Percentiles rank a stretch among this genome's conserved stretches.
Conservation (phyloP, 345 rosid species). For the Linum tenue region DNA sequence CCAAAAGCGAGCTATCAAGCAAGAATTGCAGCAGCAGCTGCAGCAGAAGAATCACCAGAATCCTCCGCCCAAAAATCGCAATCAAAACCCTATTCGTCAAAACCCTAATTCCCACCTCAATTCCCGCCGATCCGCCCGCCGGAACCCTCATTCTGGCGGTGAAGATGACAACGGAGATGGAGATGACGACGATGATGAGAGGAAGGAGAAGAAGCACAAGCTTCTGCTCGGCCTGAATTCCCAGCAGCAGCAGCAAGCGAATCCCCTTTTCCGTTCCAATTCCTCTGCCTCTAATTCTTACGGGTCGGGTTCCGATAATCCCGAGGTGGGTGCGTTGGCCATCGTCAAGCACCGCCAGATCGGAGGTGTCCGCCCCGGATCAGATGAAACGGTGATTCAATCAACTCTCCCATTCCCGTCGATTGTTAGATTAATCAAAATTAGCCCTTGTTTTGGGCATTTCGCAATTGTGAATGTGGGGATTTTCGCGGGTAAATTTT, state of each 20-base stretch:
- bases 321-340: constrained; percentile 14
- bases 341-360: constrained; percentile 29
- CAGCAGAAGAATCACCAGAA: not conserved
- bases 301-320: constrained; percentile 39
- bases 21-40: constrained; percentile 34
- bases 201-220: constrained; percentile 61
- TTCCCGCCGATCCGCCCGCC: constrained; percentile 49
- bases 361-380: constrained; percentile 36
- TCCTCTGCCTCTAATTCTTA: not conserved
- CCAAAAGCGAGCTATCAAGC: constrained; percentile 80
- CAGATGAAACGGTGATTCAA: constrained; percentile 45
- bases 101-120: constrained; percentile 57
- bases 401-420: not conserved
- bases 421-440: too few species aligned
- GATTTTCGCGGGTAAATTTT: constrained; percentile 51
- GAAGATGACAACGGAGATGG: constrained; percentile 11
- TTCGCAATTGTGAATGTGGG: constrained; percentile 13
- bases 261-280: constrained; percentile 12
- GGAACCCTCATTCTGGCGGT: constrained; percentile 32
- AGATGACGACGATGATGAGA: constrained; percentile 68
- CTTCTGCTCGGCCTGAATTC: constrained; percentile 59
- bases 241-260: constrained; percentile 15
- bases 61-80: not conserved
- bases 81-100: constrained; percentile 27
- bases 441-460: not conserved